Conservation (phyloP, 345 rosid species). For the Populus davidiana region DNA sequence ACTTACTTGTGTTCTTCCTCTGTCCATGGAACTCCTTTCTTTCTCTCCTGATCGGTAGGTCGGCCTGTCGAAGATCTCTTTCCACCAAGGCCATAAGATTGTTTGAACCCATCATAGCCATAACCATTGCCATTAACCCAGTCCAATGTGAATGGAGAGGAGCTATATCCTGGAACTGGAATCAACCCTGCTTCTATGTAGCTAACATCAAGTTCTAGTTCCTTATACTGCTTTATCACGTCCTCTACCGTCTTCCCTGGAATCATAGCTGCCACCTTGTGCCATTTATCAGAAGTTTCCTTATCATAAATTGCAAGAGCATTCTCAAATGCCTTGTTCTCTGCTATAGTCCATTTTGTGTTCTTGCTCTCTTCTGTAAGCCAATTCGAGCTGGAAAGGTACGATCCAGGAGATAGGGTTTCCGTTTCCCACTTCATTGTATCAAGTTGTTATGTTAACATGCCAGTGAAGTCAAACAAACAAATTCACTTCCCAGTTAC, state of each 20-base stretch:
- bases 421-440: constrained; percentile 55
- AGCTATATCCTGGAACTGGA: constrained; percentile 30
- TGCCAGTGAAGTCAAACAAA: constrained; percentile 1
- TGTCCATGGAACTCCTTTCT: constrained; percentile 38
- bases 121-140: constrained; percentile 40
- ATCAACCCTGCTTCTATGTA: constrained; percentile 35
- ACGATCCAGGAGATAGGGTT: constrained; percentile 14
- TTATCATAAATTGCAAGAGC: constrained; percentile 33
- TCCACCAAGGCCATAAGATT: constrained; percentile 47
- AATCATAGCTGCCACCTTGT: constrained; percentile 32
- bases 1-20: constrained; percentile 40
- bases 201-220: constrained; percentile 29
- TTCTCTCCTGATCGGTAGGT: constrained; percentile 35
- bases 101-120: constrained; percentile 51
- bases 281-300: constrained; percentile 32
- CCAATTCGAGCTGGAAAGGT: constrained; percentile 15
- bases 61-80: constrained; percentile 59
- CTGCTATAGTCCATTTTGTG: constrained; percentile 27
- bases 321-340: constrained; percentile 35
- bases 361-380: constrained; percentile 10
- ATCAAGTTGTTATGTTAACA: constrained; percentile 3
- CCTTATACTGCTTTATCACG: constrained; percentile 29
- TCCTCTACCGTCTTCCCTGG: constrained; percentile 38
- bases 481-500: not conserved
- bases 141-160: constrained; percentile 57